These are phyloP conservation scores for Murraya koenigii DNA, from an alignment of 345 rosid species.

Conservation along the genomic window DNA sequence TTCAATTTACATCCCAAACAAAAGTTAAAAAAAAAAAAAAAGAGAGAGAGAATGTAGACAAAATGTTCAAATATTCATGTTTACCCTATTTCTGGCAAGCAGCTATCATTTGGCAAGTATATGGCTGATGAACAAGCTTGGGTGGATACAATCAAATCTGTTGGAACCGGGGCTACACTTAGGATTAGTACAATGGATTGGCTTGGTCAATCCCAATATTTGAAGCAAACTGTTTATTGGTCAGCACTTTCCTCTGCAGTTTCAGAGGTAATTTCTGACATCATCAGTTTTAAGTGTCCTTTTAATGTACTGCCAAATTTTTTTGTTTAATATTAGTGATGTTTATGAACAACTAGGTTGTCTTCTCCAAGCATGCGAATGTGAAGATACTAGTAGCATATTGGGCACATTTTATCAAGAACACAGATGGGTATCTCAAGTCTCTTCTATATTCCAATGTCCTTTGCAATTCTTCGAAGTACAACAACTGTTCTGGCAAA, in stretches of 20 bases:
- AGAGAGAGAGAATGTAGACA: neutral
- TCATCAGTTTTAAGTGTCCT: neutral
- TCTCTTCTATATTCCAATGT: conserved; percentile 69
- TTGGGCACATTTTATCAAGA: conserved; percentile 65
- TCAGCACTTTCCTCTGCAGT: conserved; percentile 69
- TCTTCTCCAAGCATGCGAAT: conserved; percentile 77
- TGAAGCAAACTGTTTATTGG: conserved; percentile 60
- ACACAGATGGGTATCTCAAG: conserved; percentile 62
- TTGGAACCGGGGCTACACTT: conserved; percentile 50
- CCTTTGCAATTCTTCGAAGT: conserved; percentile 65
- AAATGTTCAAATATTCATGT: neutral
- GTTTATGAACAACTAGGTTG: conserved; percentile 38
- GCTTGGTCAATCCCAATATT: conserved; percentile 88
- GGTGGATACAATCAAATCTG: conserved; percentile 79
- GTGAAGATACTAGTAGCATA: conserved; percentile 78
- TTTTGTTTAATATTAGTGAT: neutral
- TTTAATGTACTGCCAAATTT: neutral
- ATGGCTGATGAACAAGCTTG: conserved; percentile 85
- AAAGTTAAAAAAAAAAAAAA: neutral
- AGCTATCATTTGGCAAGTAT: conserved; percentile 71
- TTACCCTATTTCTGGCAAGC: conserved; percentile 20
- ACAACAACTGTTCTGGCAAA: conserved; percentile 65
- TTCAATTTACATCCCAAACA: neutral
- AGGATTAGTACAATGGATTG: conserved; percentile 89
- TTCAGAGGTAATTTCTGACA: conserved; percentile 57